Base-by-base conservation (phyloP, 2,329 filamentous ascomycete genomes). In the Pyricularia sp. region DNA sequence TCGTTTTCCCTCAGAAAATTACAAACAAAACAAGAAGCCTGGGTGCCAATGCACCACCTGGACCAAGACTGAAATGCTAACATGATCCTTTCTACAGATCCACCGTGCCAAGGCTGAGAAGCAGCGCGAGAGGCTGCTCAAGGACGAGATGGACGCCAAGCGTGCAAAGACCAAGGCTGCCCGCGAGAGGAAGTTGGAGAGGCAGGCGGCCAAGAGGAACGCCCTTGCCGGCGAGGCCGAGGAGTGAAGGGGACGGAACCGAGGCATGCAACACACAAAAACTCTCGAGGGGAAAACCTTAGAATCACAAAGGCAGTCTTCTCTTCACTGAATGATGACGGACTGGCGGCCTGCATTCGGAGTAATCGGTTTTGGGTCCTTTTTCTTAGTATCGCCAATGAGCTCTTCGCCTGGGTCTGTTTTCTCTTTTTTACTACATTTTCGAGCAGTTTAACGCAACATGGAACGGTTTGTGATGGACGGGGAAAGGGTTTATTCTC, bases 61-160 rank as follows among this genome's bases (percentile, higher is more conserved):
- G 28, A 22, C 30, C 31, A 13, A 12, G 9, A 6, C 60, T 31
- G 13, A 10, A 22, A 33, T 16, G 31, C 26, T 12, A 24, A 60
- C 31, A n/a, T n/a, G 63, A 67, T 69, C 65, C 69, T 64, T 33
- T 26, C 59, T 67, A 74, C 76, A 99, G 94, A 97, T 99, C 79
- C 94, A 99, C 90, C 96, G 93, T 83, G 94, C 94, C 84, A 99
- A 99, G 91, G 94, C 94, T 75, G 94, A 99, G 91, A 96, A 96
- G 86, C 86, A 87, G 72, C 94, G 94, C 81, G 94, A 97, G 89
- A 88, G 88, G 82, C 82, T 88, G 77, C 87, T 99, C 81, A 93
- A 96, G 89, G 93, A 97, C 79, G 93, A 97, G 86, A 99, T 99
- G 94, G 94, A 97, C 79, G 91, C 90, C 85, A 97, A 96, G 89